These are phyloP conservation scores for Bondarzewia mesenterica DNA, from an alignment of 1,284 basidiomycete species.

Conservation along the genomic window DNA sequence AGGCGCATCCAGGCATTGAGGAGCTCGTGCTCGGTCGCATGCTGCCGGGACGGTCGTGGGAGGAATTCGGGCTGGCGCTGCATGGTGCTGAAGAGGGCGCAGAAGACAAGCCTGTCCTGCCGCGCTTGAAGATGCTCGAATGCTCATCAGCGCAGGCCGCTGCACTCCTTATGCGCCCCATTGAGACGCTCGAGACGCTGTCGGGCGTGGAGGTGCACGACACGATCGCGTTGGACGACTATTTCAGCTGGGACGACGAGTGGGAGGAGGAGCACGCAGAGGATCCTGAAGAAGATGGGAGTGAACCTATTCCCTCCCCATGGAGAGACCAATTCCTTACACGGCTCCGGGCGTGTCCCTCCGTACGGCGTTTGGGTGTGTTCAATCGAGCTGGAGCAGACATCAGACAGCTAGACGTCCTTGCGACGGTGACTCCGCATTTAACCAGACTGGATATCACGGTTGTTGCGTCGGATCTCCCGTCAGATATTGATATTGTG, in stretches of 20 bases:
- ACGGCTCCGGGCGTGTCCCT: neutral
- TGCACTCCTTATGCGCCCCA: neutral
- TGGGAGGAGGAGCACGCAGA: neutral
- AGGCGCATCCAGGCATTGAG: neutral
- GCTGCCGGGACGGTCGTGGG: neutral
- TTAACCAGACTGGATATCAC: neutral
- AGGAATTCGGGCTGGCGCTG: neutral
- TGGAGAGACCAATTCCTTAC: neutral
- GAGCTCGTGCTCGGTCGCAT: neutral
- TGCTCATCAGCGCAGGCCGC: neutral
- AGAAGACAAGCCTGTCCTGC: neutral
- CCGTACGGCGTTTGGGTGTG: neutral
- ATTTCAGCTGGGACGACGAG: neutral
- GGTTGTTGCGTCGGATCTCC: neutral
- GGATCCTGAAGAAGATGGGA: neutral
- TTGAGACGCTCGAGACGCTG: neutral
- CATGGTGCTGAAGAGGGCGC: too few relatives aligned
- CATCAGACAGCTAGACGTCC: neutral
- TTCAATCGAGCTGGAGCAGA: neutral
- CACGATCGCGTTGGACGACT: neutral
- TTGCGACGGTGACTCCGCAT: neutral
- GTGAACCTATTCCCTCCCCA: neutral
- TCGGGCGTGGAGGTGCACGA: neutral
- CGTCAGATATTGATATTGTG: neutral
- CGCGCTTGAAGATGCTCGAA: neutral